Evolutionary conservation across 2,329 filamentous ascomycete species (phyloP).

Genomic region (Paraphoma chrysanthemicola): DNA sequence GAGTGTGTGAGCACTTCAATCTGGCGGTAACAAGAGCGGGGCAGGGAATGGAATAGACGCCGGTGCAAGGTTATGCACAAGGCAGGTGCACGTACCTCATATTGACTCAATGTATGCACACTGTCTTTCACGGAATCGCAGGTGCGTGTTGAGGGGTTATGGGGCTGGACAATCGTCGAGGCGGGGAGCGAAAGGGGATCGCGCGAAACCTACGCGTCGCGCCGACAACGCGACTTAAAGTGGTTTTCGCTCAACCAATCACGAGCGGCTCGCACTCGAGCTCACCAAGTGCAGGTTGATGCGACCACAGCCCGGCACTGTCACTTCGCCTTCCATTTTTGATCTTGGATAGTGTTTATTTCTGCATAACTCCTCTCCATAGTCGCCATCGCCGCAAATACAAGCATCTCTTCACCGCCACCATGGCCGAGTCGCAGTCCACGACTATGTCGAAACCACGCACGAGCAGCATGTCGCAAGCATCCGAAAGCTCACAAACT

Average conservation of each 20-base stretch:
- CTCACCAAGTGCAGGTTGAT: not conserved
- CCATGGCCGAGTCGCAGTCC: conserved; percentile 38
- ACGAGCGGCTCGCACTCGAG: conserved; percentile 11
- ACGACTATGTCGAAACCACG: conserved; percentile 35
- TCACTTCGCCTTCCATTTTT: not conserved
- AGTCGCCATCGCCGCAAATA: not conserved
- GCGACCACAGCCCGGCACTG: not conserved
- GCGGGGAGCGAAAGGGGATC: conserved; percentile 3
- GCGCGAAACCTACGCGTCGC: conserved; percentile 17
- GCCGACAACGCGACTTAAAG: conserved; percentile 19
- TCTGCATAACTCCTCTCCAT: too few relatives aligned
- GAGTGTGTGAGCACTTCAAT: conserved; percentile 23
- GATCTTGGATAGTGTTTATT: too few relatives aligned
- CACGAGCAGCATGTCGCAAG: conserved; percentile 51
- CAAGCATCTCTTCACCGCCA: not conserved
- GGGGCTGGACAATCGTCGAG: conserved; percentile 1
- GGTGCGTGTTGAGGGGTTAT: conserved; percentile 4
- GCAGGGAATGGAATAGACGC: not conserved
- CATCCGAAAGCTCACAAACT: conserved; percentile 62
- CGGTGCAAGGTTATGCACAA: not conserved
- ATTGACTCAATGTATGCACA: conserved; percentile 8
- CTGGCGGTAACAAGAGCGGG: conserved; percentile 26
- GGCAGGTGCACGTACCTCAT: conserved; percentile 26
- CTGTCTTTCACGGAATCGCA: not conserved
- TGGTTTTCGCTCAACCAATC: conserved; percentile 24